Percentiles rank a stretch among this genome's conserved stretches.
These are phyloP conservation scores for Fusarium vanettenii DNA, from an alignment of 2,329 filamentous ascomycete genomes.

Conservation along the genomic window DNA sequence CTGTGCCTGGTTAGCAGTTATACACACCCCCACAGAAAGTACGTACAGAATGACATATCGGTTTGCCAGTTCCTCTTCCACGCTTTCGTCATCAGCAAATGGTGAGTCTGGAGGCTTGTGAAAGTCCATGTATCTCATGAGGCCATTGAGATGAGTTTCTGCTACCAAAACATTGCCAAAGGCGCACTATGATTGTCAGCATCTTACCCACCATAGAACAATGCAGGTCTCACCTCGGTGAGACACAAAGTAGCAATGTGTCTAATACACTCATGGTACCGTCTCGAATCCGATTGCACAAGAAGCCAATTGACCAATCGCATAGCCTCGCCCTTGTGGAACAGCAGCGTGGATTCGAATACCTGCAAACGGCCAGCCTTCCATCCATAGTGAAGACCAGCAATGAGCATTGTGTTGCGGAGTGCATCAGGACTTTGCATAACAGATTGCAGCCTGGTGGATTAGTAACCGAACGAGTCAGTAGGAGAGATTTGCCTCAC, in stretches of 20 bases:
- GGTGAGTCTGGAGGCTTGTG: constrained; percentile 1
- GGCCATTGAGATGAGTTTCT: constrained; percentile 33
- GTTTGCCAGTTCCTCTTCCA: constrained; percentile 34
- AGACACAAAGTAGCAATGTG: constrained; percentile 35
- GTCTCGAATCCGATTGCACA: neutral
- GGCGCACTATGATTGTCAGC: constrained; percentile 18
- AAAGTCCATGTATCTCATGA: constrained; percentile 36
- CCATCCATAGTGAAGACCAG: constrained; percentile 37
- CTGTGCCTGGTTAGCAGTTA: neutral
- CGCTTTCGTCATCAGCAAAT: neutral
- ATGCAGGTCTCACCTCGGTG: constrained; percentile 21
- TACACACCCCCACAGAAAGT: rapidly evolving
- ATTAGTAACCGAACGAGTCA: neutral
- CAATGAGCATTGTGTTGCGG: constrained; percentile 33
- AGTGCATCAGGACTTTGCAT: constrained; percentile 27
- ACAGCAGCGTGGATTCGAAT: constrained; percentile 32
- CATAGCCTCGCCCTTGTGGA: constrained; percentile 38
- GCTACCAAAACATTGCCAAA: constrained; percentile 27
- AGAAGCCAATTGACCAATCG: constrained; percentile 25
- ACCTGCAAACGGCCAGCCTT: constrained; percentile 19
- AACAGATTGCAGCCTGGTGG: constrained; percentile 16
- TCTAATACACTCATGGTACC: constrained; percentile 14
- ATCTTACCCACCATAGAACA: rapidly evolving
- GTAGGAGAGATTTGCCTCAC: neutral
- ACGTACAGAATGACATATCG: constrained; percentile 34